A percentile compares a stretch with the other conserved stretches of the same genome.
phyloP scores from a whole-genome alignment of 1,284 basidiomycete genomes.

The Neonothopanus nambi region DNA sequence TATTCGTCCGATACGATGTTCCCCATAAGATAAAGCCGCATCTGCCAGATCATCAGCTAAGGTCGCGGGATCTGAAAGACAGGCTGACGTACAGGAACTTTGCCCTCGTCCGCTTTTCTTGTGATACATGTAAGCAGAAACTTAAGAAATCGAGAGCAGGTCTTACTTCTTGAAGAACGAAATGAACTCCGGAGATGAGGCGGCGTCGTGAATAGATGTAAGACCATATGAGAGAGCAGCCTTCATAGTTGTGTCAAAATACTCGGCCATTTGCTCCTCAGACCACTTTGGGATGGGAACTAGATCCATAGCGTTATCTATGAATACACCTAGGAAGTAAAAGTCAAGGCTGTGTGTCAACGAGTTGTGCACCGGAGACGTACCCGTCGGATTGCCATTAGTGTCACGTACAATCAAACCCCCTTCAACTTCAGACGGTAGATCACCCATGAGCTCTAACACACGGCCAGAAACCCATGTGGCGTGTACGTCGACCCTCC shows the following conservation, averaged over 20 bases:
- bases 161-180: slow-evolving; percentile 67
- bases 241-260: slow-evolving; percentile 61
- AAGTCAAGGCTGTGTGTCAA: slow-evolving; percentile 14
- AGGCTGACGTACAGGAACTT: slow-evolving; percentile 56
- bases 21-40: slow-evolving; percentile 81
- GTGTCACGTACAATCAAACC: slow-evolving; percentile 12
- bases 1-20: slow-evolving; percentile 56
- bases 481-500: slow-evolving; percentile 53
- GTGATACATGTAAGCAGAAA: slow-evolving; percentile 9
- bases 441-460: slow-evolving; percentile 27
- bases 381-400: slow-evolving; percentile 27
- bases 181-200: slow-evolving; percentile 51
- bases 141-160: neutral
- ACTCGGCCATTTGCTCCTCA: slow-evolving; percentile 55
- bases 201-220: slow-evolving; percentile 85
- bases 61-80: neutral
- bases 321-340: slow-evolving; percentile 53
- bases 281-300: slow-evolving; percentile 68
- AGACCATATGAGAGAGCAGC: slow-evolving; percentile 77
- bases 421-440: slow-evolving; percentile 17
- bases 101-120: slow-evolving; percentile 60
- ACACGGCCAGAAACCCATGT: slow-evolving; percentile 46
- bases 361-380: neutral
- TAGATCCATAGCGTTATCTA: slow-evolving; percentile 74
- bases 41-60: slow-evolving; percentile 35